Base-by-base conservation (phyloP, 805 yeast genomes). In the Maudiozyma turicensis region DNA sequence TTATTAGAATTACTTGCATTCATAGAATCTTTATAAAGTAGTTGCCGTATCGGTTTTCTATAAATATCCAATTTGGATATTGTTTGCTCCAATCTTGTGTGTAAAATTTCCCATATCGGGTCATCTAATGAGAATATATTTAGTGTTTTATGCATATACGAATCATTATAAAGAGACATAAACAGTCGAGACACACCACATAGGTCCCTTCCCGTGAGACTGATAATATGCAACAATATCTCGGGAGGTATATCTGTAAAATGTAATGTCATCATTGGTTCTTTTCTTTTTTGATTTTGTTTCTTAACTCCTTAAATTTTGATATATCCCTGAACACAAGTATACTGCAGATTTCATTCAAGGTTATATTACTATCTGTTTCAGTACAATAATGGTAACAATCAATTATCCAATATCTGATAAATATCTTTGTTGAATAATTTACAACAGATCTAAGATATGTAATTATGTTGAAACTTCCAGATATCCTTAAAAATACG, bases 61-160 rank as follows among this genome's bases (percentile, higher is more conserved):
- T 54, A 40, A 15, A 48, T 45, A 31, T 56, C 60, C 47, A 57
- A 45, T 26, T 51, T 47, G 37, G 45, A 38, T 20, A 56, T 47
- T 40, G 50, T 54, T 2, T 43, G 31, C 6, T 31, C 30, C 14
- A 57, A 14, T 10, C 40, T 40, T 1, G n/a, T 37, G 26, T 35
- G 14, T n/a, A 51, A 14, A 15, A 28, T n/a, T 2, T 45, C 38
- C 60, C 58, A 55, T 30, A 52, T 28, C 20, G 45, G 41, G 28
- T 33, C 38, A 8, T 14, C 47, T 11, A 20, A 20, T 13, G 48
- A 46, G 33, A 55, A 34, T 41, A 50, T 26, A 11, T 40, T 13
- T 33, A 53, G 30, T 10, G 50, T 43, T 35, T 44, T 52, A 37
- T 52, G 52, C 46, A 45, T 49, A 45, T 52, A 56, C 35, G 49